Percentiles rank a stretch among this genome's conserved stretches.
Conservation (phyloP, 140 eudicot species). For the Oenanthe javanica region DNA sequence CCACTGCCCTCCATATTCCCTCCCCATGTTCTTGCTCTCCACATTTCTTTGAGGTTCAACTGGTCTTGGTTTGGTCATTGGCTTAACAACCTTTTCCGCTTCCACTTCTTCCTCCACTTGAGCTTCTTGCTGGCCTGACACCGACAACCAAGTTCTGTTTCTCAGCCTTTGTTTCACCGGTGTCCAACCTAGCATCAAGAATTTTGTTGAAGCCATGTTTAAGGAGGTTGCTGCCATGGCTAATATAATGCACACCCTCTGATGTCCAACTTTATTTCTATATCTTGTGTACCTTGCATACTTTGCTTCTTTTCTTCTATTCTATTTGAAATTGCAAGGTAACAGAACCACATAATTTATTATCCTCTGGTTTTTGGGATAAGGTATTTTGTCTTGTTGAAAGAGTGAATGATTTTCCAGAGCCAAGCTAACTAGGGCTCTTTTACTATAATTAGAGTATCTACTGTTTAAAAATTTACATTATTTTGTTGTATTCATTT, state of each 20-base stretch:
- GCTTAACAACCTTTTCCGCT: constrained; percentile 13
- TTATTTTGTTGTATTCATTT: too few relatives aligned
- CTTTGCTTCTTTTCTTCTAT: background rate
- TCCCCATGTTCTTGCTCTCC: constrained; percentile 63
- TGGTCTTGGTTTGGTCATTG: constrained; percentile 42
- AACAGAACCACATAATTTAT: constrained; percentile 7
- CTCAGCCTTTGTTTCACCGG: constrained; percentile 12
- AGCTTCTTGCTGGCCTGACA: constrained; percentile 47
- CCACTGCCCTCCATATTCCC: constrained; percentile 82
- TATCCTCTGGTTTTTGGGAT: constrained; percentile 13
- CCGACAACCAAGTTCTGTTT: constrained; percentile 20
- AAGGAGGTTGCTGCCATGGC: constrained; percentile 17
- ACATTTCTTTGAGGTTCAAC: constrained; percentile 62
- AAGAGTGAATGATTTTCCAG: constrained; percentile 1
- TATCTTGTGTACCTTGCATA: background rate
- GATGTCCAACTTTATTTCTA: background rate
- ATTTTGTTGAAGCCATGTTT: constrained; percentile 15
- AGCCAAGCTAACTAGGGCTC: background rate
- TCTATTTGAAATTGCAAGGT: background rate
- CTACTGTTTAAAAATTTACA: background rate
- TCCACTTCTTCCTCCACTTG: constrained; percentile 14
- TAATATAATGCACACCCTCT: background rate
- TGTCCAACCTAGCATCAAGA: constrained; percentile 9
- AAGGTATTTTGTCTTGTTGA: constrained; percentile 8
- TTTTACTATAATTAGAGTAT: background rate